A percentile compares a stretch with the other conserved stretches of the same genome.
phyloP scores from a whole-genome alignment of 164 flowering plant species.

The Tetracentron sinense region DNA sequence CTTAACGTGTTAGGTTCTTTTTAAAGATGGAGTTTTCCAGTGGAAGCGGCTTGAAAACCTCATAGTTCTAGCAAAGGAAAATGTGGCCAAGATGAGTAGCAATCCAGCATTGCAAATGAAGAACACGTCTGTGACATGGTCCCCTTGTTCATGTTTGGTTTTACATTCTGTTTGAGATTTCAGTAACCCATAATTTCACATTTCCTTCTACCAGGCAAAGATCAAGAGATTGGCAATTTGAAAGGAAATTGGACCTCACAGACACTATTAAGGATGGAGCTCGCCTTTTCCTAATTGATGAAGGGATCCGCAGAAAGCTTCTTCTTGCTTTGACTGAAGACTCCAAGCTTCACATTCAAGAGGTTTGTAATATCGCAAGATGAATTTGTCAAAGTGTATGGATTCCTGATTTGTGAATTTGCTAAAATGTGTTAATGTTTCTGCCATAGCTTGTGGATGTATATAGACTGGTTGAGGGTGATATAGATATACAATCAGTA shows the following conservation, averaged over 20 bases:
- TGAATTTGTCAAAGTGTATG: not conserved
- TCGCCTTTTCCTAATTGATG: conserved; percentile 79
- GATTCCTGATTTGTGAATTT: not conserved
- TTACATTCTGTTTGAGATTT: conserved; percentile 4
- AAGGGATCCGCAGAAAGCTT: conserved; percentile 84
- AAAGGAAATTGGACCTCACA: conserved; percentile 74
- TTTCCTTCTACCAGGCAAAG: conserved; percentile 34
- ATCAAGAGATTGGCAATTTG: conserved; percentile 39
- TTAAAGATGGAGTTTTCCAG: conserved; percentile 91
- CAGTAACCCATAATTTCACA: not conserved
- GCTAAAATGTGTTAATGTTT: conserved; percentile 4
- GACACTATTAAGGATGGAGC: conserved; percentile 98
- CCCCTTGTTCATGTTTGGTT: not conserved
- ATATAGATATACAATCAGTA: conserved; percentile 45
- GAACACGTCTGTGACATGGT: conserved; percentile 35
- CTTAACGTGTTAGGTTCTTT: conserved; percentile 62
- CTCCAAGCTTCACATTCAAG: conserved; percentile 91
- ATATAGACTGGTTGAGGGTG: conserved; percentile 53
- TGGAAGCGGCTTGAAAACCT: conserved; percentile 98
- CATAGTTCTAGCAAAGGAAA: conserved; percentile 86
- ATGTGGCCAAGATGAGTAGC: conserved; percentile 88
- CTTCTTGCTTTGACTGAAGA: conserved; percentile 95
- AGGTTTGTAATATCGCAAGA: conserved; percentile 40
- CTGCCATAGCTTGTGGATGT: conserved; percentile 50
- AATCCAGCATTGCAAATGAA: conserved; percentile 79